A percentile compares a stretch with the other conserved stretches of the same genome.
Evolutionary conservation across 495 filamentous ascomycete species (phyloP).

Genomic region (Podospora fimiseda): DNA sequence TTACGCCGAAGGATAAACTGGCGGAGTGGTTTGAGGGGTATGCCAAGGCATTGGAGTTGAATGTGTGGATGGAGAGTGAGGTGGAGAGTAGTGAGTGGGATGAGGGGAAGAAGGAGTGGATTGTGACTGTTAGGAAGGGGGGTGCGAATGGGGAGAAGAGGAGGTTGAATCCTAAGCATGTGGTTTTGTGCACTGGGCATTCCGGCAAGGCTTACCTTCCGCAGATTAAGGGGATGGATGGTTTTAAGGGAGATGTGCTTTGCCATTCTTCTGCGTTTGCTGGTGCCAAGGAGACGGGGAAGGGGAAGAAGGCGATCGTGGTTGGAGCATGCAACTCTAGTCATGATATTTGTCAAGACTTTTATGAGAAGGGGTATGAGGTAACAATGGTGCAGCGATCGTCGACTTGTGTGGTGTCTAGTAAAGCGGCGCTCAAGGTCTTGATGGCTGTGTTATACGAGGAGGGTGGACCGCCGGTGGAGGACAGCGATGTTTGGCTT

Average conservation of each 20-base stretch:
- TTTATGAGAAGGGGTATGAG: constrained; percentile 70
- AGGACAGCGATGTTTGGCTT: constrained; percentile 57
- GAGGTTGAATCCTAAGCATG: constrained; percentile 57
- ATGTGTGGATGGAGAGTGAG: constrained; percentile 61
- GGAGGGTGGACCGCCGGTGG: constrained; percentile 52
- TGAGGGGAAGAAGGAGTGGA: constrained; percentile 52
- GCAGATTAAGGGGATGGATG: constrained; percentile 53
- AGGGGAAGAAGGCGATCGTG: constrained; percentile 63
- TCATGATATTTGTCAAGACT: constrained; percentile 81
- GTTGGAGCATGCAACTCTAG: constrained; percentile 76
- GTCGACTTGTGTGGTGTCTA: constrained; percentile 63
- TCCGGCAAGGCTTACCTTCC: constrained; percentile 64
- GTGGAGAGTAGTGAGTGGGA: constrained; percentile 49
- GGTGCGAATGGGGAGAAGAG: constrained; percentile 48
- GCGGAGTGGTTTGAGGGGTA: constrained; percentile 75
- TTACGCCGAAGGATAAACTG: constrained; percentile 76
- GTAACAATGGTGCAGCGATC: constrained; percentile 81
- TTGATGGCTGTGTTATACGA: constrained; percentile 54
- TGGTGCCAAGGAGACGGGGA: constrained; percentile 41
- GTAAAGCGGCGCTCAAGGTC: constrained; percentile 40
- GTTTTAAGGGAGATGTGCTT: constrained; percentile 53
- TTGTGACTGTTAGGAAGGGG: constrained; percentile 49
- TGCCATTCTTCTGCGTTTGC: constrained; percentile 68
- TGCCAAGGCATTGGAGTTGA: constrained; percentile 65
- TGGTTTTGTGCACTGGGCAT: constrained; percentile 68